Base-by-base conservation (phyloP, 176 grass and related monocot genomes). In the Bolboschoenus planiculmis region DNA sequence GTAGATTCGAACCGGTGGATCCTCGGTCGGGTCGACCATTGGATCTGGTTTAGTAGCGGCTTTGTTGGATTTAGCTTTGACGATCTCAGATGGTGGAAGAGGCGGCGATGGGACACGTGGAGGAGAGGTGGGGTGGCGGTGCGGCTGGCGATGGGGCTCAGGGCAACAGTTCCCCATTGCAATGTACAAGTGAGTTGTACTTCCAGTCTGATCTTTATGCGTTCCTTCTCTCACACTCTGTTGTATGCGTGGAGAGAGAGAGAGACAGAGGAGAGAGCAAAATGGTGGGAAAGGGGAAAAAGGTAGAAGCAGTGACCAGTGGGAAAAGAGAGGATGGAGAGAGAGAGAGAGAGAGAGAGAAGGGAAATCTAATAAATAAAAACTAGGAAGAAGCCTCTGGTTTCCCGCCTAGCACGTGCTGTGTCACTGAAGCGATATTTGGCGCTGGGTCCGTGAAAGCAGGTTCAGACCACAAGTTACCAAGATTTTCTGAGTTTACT, bases 1-100 rank as follows among this genome's bases (percentile, higher is more conserved):
- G 78, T 95, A 95, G 26, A 97, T 85, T 74, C 90, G 88, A 15
- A 97, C 90, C 35, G 50, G 23, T 9, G 64, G 87, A 1, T 82
- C 79, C 21, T 82, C 79, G 0, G 31, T 15, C 4, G 21, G 20
- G 7, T 65, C 79, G 0, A 26, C 56, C 13, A 27, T 65, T 18
- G 57, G 56, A 60, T 82, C 79, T 62, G 79, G 79, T 29, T 82
- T 82, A 3, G 23, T 64, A 18, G 79, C 59, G 14, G 26, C 26
- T 48, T 51, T 76, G 21, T 44, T 82, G 37, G 56, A 16, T 44
- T 48, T 82, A 21, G 37, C 42, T 44, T 82, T 82, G 6, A 64
- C 39, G 36, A 82, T 82, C 44, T 23, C 37, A 9, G 79, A 23
- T 18, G 56, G 56, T 20, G 79, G 79, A 0, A 82, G 10, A 31